Evolutionary conservation across 108 stramenopile species (phyloP), one percentile per base, ranked within the genome.

Genomic region (Nitzschia sp.): DNA sequence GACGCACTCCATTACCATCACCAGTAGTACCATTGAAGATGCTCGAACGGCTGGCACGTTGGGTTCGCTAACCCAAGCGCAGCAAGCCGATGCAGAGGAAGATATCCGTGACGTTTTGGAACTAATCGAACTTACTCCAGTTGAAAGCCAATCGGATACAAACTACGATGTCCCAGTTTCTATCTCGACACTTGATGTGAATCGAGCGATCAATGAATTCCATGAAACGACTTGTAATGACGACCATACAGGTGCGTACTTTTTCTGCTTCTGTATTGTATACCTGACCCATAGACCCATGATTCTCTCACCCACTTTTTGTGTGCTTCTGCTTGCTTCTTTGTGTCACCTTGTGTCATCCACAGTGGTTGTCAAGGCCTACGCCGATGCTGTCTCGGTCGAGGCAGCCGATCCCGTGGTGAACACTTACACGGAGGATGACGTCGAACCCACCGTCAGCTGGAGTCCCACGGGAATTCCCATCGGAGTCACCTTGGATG

Each of bases 391-490:
- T 3, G 46, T 48, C 46, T 5, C 14, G 2, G 46, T 48, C 2
- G 17, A 2, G 2, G 46, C 46, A 2, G 17, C 46, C 2, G 46
- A 48, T 48, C 46, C 46, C 3, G 46, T 17, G 1, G 14, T 17
- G n/a, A 6, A 48, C 26, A 58, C 57, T 0, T 58, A 58, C 39
- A 40, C 57, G 11, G 57, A 58, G 19, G 57, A 58, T 26, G 57
- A 58, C 19, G 46, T 48, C n/a, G n/a, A n/a, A 1, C 37, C 57
- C 3, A 58, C 57, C 2, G 38, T 39, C 15, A 15, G 34, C 6
- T 58, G 57, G 57, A 34, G 11, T 14, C 57, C 57, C 34, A 58
- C 11, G 14, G 57, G 57, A 20, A 63, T 63, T 46, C 62, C 62
- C 25, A 12, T 66, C 3, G 17, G 10, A 3, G 34, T 66, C 1